Conservation (phyloP, 169 alveolate genomes). For the Babesia microti region DNA sequence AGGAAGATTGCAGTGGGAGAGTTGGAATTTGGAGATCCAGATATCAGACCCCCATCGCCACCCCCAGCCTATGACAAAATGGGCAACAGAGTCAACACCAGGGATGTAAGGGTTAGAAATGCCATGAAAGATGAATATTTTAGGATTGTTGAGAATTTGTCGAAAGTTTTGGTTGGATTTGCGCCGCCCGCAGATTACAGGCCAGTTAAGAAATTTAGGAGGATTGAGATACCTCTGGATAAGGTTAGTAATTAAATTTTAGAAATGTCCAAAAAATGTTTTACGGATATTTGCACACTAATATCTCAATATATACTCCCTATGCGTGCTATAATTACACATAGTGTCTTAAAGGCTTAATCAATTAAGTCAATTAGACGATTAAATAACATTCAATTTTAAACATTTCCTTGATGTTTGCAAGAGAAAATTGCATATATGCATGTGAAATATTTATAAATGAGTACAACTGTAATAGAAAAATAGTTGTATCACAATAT, state of each 20-base stretch:
- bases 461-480: neutral
- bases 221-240: constrained; percentile 74
- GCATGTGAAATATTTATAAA: no score
- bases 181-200: constrained; percentile 76
- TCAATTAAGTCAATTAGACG: neutral
- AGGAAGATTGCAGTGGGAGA: constrained; percentile 69
- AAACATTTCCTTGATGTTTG: no score
- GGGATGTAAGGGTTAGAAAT: constrained; percentile 74
- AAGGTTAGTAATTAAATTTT: no score
- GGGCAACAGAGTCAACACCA: constrained; percentile 78
- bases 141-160: constrained; percentile 71
- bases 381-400: neutral
- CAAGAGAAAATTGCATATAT: no score
- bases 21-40: constrained; percentile 78
- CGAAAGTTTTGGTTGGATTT: constrained; percentile 71
- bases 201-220: constrained; percentile 71
- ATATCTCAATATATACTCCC: no score
- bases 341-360: neutral
- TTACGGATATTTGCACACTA: no score
- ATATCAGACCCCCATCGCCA: constrained; percentile 81
- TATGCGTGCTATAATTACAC: no score
- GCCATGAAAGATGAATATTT: constrained; percentile 76
- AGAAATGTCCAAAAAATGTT: no score
- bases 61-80: constrained; percentile 79
- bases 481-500: neutral